Percentiles rank a stretch among this genome's conserved stretches.
phyloP scores from a whole-genome alignment of 1,284 basidiomycete species.

The Gymnopus androsaceus region DNA sequence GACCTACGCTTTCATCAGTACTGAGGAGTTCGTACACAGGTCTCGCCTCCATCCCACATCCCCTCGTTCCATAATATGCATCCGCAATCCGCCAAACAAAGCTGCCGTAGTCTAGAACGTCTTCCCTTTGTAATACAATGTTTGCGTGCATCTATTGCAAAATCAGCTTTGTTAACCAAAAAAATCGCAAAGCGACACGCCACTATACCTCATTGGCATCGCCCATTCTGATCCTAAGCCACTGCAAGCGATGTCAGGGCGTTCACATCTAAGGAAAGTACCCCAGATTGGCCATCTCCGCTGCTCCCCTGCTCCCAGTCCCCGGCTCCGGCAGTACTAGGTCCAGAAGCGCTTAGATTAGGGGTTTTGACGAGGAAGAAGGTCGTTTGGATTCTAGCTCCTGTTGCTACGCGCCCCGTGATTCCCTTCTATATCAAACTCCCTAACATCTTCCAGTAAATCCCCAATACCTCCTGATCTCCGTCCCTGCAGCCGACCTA shows the following conservation, averaged over 20 bases:
- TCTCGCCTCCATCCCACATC: conserved; percentile 78
- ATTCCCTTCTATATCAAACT: conserved; percentile 67
- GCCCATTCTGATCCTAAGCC: conserved; percentile 79
- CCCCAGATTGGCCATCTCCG: conserved; percentile 48
- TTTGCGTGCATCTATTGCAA: conserved; percentile 69
- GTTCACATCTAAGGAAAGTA: conserved; percentile 75
- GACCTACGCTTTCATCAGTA: conserved; percentile 66
- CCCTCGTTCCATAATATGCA: conserved; percentile 74
- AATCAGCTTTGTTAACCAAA: conserved; percentile 4
- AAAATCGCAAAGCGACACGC: conserved; percentile 23
- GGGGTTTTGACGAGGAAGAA: not conserved
- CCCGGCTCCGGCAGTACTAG: not conserved
- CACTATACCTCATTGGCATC: conserved; percentile 84
- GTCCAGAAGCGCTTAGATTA: conserved; percentile 18
- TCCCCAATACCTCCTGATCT: conserved; percentile 81
- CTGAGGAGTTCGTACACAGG: conserved; percentile 78
- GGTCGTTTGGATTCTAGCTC: conserved; percentile 14
- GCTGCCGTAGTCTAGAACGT: conserved; percentile 74
- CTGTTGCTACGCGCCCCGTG: conserved; percentile 21
- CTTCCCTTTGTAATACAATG: conserved; percentile 69
- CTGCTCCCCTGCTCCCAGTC: not conserved
- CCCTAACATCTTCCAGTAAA: conserved; percentile 81
- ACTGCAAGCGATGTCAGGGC: conserved; percentile 87
- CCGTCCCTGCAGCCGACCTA: conserved; percentile 88
- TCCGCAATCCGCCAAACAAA: conserved; percentile 85